phyloP scores from a whole-genome alignment of 306 rosid species.

The Neltuma alba region DNA sequence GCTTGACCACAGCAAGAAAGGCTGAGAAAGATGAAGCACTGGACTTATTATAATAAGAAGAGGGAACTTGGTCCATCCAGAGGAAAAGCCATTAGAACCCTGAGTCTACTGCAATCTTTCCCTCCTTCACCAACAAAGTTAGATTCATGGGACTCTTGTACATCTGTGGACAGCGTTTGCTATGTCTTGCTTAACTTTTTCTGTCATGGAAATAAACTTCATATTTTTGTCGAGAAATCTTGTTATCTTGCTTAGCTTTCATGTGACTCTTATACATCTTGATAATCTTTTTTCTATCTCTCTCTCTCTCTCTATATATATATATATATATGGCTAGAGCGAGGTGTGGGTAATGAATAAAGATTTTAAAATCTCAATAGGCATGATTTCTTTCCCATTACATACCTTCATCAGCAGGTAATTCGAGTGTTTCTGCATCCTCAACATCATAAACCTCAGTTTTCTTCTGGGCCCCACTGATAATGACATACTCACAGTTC shows the following conservation, averaged over 20 bases:
- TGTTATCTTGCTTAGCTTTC: no score
- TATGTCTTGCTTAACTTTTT: not conserved
- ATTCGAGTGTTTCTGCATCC: slow-evolving; percentile 84
- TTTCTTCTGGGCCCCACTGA: slow-evolving; percentile 79
- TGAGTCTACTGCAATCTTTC: slow-evolving; percentile 2
- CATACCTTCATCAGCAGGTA: slow-evolving; percentile 85
- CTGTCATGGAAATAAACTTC: not conserved
- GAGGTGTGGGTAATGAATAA: not conserved
- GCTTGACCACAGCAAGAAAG: not conserved
- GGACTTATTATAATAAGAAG: not conserved
- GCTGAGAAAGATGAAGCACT: not conserved
- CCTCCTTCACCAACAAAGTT: slow-evolving; percentile 20
- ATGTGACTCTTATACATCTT: no score
- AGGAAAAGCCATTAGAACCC: slow-evolving; percentile 1
- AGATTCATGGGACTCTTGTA: not conserved
- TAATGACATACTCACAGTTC: slow-evolving; percentile 74
- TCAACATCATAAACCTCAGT: slow-evolving; percentile 75
- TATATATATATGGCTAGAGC: no score
- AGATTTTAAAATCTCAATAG: not conserved
- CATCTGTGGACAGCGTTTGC: not conserved
- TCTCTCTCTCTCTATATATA: no score
- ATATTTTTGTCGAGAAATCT: not conserved
- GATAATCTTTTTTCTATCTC: no score
- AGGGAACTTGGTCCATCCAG: not conserved
- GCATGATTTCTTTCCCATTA: not conserved